These are phyloP conservation scores for Metarhizium anisopliae DNA, from an alignment of 2,329 filamentous ascomycete genomes.

Conservation along the genomic window DNA sequence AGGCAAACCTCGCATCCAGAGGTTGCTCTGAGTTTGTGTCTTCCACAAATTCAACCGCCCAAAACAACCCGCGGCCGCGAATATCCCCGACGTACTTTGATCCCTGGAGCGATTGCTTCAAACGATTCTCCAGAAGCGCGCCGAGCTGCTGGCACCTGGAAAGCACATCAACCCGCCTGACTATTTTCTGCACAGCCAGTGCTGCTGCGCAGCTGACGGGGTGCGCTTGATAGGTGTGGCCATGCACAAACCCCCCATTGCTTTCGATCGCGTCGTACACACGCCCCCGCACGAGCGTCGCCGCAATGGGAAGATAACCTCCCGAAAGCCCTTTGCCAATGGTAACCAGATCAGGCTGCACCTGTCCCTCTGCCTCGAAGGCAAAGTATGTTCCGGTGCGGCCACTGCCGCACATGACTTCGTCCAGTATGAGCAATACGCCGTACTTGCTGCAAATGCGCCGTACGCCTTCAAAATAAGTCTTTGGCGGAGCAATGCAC, in stretches of 20 bases:
- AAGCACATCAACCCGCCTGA: constrained; percentile 24
- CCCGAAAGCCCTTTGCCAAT: constrained; percentile 51
- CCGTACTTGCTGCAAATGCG: constrained; percentile 42
- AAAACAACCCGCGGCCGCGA: neutral
- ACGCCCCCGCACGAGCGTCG: constrained; percentile 36
- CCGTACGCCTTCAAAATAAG: constrained; percentile 37
- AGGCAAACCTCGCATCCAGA: neutral
- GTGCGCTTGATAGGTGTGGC: constrained; percentile 43
- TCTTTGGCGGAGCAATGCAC: constrained; percentile 36
- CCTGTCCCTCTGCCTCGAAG: constrained; percentile 43
- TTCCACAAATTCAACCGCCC: neutral
- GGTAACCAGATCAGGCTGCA: constrained; percentile 45
- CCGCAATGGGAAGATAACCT: constrained; percentile 48
- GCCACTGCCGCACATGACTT: constrained; percentile 59
- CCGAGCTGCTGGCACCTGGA: constrained; percentile 1
- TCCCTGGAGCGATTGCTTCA: neutral
- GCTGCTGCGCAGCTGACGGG: constrained; percentile 28
- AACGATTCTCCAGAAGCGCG: neutral
- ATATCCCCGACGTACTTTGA: neutral
- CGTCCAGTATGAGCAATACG: constrained; percentile 40
- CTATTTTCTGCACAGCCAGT: constrained; percentile 30
- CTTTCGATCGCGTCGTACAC: constrained; percentile 10
- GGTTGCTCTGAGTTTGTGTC: neutral
- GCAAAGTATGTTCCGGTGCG: constrained; percentile 51
- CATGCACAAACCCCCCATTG: constrained; percentile 37